phyloP scores from a whole-genome alignment of 306 rosid genomes.

The Herpetospermum pedunculosum region DNA sequence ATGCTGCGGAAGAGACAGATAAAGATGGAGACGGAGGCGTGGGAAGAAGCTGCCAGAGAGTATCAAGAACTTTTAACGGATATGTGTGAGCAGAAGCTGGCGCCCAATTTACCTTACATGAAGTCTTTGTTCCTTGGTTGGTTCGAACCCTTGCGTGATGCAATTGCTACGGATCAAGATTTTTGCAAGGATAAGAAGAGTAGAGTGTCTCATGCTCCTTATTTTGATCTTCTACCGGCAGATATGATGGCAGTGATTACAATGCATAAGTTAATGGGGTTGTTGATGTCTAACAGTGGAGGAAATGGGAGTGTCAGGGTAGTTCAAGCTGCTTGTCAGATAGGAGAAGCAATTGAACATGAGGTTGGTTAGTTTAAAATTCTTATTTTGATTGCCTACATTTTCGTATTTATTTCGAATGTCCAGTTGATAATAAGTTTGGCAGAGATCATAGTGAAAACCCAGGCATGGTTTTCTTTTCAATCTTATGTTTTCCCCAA shows the following conservation, averaged over 20 bases:
- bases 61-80: slow-evolving; percentile 65
- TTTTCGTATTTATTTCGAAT: not conserved
- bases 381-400: not conserved
- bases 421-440: not conserved
- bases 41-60: slow-evolving; percentile 83
- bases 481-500: too few species aligned
- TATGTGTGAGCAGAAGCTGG: slow-evolving; percentile 86
- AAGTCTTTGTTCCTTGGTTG: slow-evolving; percentile 88
- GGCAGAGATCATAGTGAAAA: not conserved
- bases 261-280: slow-evolving; percentile 92
- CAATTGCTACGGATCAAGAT: slow-evolving; percentile 52
- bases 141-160: slow-evolving; percentile 76
- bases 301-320: slow-evolving; percentile 57
- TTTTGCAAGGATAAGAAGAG: slow-evolving; percentile 3
- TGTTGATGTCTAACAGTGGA: slow-evolving; percentile 61
- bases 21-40: slow-evolving; percentile 80
- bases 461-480: not conserved
- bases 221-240: slow-evolving; percentile 43
- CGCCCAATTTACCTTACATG: slow-evolving; percentile 80
- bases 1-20: slow-evolving; percentile 58
- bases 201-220: slow-evolving; percentile 34
- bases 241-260: slow-evolving; percentile 90
- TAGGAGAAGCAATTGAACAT: slow-evolving; percentile 87
- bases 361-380: slow-evolving; percentile 40
- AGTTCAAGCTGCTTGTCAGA: slow-evolving; percentile 59